Evolutionary conservation across 106 monocot genomes (phyloP).

Genomic region (Chionographis japonica): DNA sequence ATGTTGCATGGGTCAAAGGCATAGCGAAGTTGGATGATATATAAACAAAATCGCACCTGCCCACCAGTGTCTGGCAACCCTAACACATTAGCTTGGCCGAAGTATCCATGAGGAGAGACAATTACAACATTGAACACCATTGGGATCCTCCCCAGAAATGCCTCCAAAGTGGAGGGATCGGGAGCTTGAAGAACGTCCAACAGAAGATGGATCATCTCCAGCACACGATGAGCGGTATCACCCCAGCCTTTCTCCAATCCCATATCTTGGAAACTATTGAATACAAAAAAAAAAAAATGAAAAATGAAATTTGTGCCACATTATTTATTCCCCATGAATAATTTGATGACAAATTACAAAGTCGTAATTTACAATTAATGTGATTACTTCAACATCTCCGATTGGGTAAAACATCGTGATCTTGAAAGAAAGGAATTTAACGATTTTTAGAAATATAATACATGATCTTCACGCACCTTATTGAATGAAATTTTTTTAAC

Average conservation of each 20-base stretch:
- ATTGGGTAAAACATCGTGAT: no score
- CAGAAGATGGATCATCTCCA: constrained; percentile 91
- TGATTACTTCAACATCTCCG: no score
- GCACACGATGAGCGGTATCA: constrained; percentile 52
- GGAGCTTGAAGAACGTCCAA: constrained; percentile 90
- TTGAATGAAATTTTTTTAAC: no score
- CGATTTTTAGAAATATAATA: no score
- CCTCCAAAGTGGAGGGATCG: constrained; percentile 74
- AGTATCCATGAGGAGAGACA: constrained; percentile 92
- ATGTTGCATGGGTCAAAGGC: no score
- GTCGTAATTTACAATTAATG: no score
- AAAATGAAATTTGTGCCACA: constrained; percentile 1
- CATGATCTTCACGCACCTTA: no score
- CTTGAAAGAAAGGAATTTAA: no score
- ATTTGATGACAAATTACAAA: no score
- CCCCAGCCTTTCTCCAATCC: constrained; percentile 98
- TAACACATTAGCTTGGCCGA: constrained; percentile 90
- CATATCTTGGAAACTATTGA: constrained; percentile 73
- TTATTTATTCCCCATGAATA: no score
- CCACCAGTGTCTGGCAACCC: constrained; percentile 94
- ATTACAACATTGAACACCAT: constrained; percentile 96
- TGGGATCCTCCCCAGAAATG: constrained; percentile 78
- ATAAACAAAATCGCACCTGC: constrained; percentile 43
- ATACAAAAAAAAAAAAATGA: neutral
- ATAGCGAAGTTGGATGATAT: no score